Evolutionary conservation across 2,329 filamentous ascomycete species (phyloP).

Genomic region (Coleophoma crateriformis): DNA sequence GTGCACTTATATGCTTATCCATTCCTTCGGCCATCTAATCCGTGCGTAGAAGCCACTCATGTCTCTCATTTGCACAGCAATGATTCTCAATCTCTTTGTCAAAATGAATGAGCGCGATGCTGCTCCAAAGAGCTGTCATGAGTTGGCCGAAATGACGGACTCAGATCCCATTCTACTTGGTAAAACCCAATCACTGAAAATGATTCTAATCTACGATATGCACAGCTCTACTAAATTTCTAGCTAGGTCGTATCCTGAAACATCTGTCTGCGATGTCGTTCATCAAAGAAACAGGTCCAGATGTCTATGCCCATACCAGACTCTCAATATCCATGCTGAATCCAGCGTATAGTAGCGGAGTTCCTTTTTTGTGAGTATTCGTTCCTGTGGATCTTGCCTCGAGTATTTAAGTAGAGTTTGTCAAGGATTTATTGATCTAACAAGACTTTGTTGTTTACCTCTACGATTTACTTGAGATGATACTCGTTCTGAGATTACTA

Average conservation of each 20-base stretch:
- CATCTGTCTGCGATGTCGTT: not conserved
- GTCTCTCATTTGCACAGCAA: not conserved
- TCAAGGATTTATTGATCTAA: too few species aligned
- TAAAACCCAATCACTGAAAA: not conserved
- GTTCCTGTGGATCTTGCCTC: too few species aligned
- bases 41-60: too few species aligned
- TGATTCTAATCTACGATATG: too few species aligned
- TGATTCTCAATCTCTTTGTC: not conserved
- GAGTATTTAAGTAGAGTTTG: too few species aligned
- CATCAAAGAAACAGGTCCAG: not conserved
- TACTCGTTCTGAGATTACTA: too few species aligned
- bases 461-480: too few species aligned
- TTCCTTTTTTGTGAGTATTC: too few species aligned
- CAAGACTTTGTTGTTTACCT: too few species aligned
- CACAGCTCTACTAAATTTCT: too few species aligned
- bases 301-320: not conserved
- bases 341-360: not conserved
- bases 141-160: not conserved
- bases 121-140: not conserved
- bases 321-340: not conserved
- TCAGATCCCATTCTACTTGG: not conserved
- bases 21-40: too few species aligned
- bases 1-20: not conserved
- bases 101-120: not conserved
- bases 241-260: not conserved